phyloP scores from a whole-genome alignment of 768 basidiomycete genomes.

The Amanita muscaria region DNA sequence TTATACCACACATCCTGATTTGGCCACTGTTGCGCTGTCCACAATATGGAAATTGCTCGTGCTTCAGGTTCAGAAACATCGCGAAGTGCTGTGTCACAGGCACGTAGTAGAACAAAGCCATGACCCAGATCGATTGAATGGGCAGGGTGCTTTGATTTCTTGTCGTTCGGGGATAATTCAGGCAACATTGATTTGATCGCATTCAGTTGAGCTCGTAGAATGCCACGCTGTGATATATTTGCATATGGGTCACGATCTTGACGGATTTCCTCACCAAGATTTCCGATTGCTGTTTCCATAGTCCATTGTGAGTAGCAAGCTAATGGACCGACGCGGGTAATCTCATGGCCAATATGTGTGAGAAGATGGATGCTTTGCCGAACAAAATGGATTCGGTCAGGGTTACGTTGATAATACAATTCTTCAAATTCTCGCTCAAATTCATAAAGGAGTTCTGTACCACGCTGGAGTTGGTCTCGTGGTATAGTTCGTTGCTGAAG shows the following conservation, averaged over 20 bases:
- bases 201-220: constrained; percentile 13
- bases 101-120: no score
- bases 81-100: no score
- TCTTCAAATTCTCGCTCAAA: constrained; percentile 24
- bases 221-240: constrained; percentile 16
- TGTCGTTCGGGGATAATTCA: constrained; percentile 7
- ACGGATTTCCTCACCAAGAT: constrained; percentile 18
- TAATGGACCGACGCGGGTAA: constrained; percentile 16
- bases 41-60: no score
- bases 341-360: constrained; percentile 20
- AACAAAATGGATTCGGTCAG: constrained; percentile 25
- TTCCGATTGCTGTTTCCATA: constrained; percentile 22
- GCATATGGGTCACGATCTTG: constrained; percentile 20
- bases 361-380: constrained; percentile 23
- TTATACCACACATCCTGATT: no score
- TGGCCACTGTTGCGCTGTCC: no score
- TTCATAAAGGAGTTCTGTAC: constrained; percentile 11
- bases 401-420: constrained; percentile 23
- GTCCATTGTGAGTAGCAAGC: constrained; percentile 20
- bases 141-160: no score
- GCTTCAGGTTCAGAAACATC: no score
- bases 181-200: constrained; percentile 10
- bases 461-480: constrained; percentile 11
- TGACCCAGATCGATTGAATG: no score
- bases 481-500: constrained; percentile 17